Base-by-base conservation (phyloP, 441 rosid genomes). In the Hypseocharis bilobata region DNA sequence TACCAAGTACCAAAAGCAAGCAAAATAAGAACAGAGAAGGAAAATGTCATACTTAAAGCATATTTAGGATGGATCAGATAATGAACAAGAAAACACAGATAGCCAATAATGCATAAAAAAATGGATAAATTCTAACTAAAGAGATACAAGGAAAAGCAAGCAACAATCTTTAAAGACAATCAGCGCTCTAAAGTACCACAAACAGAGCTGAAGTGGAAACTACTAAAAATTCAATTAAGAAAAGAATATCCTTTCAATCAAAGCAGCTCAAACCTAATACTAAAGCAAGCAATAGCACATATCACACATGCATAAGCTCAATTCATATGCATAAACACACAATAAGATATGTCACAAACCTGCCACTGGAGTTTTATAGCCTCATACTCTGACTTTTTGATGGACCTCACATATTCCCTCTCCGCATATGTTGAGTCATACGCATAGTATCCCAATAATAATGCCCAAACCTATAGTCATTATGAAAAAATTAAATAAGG, bases 331-430 rank as follows among this genome's bases (percentile, higher is more conserved):
- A 7, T 52, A 52, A 10, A 64, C 11, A 10, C 7, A 47, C 47
- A 60, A 38, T 17, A 30, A 11, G 54, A 14, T 19, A 25, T 38
- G 60, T 36, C 13, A 45, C 83, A 63, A 59, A 86, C 98, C 98
- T 93, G 85, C 98, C 98, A 93, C 78, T 93, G 97, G 64, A 66
- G 75, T 80, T 91, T 90, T 66, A 88, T 65, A 16, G 87, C 86
- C 82, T 80, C 85, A 66, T 88, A 91, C 81, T 89, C 99, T 30
- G 67, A 69, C 80, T 55, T 84, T 78, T 83, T 94, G 54, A 69
- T 69, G 45, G 87, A 76, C 71, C 69, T 83, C 52, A 75, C 83
- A 72, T 77, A 86, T 65, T 85, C 91, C 81, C 98, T 83, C 83
- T 94, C 98, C 2, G 96, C 92, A 71, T 81, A 81, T 0, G 97